phyloP scores from a whole-genome alignment of 2,329 filamentous ascomycete species.

The Fusarium metavorans region DNA sequence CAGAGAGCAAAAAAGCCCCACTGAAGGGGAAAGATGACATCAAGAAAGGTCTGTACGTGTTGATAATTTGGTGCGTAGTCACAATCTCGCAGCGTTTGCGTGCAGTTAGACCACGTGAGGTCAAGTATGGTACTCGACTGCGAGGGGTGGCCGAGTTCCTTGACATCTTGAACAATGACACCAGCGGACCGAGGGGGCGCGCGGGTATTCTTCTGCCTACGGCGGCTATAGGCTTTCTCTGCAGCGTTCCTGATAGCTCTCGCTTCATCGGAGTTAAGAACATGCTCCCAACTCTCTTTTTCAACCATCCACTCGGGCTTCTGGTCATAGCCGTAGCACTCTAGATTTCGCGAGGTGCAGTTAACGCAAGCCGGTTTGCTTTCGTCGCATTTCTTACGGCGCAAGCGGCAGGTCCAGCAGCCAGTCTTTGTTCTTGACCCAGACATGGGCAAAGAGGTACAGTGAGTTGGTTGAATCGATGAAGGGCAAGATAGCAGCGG shows the following conservation, averaged over 20 bases:
- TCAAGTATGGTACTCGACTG: neutral
- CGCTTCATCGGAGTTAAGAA: conserved; percentile 12
- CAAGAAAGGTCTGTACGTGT: conserved; percentile 8
- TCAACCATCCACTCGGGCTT: conserved; percentile 10
- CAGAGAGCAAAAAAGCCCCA: conserved; percentile 15
- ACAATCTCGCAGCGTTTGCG: conserved; percentile 8
- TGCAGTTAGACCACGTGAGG: conserved; percentile 19
- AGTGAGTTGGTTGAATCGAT: neutral
- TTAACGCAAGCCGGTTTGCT: neutral
- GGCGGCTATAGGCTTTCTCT: conserved; percentile 8
- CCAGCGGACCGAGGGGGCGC: neutral
- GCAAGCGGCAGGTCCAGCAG: conserved; percentile 16
- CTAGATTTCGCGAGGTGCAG: neutral
- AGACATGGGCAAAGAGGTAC: neutral
- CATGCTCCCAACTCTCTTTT: conserved; percentile 17
- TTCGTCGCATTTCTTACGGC: conserved; percentile 24
- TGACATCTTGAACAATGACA: conserved; percentile 11
- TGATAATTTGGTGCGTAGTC: conserved; percentile 9
- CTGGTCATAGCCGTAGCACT: conserved; percentile 6
- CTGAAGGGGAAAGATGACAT: conserved; percentile 17
- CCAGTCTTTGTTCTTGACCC: conserved; percentile 15
- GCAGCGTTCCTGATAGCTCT: neutral
- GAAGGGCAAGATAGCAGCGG: neutral
- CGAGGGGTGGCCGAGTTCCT: neutral
- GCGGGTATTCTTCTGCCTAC: conserved; percentile 5